These are phyloP conservation scores for Salmacisia buchloeana DNA, from an alignment of 1,284 basidiomycete genomes.

Conservation along the genomic window DNA sequence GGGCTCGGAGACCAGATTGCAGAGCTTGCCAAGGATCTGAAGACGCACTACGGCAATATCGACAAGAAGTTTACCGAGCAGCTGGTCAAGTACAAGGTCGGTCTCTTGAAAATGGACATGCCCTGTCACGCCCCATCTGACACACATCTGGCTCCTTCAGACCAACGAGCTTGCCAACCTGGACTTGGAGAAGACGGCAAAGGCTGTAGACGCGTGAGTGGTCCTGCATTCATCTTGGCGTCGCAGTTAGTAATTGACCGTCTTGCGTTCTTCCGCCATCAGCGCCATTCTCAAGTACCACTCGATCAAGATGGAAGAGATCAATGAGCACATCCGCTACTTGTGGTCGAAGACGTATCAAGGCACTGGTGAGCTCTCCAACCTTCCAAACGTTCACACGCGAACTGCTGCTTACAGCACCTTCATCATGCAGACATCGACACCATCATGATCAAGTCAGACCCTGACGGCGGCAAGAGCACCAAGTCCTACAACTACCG, in stretches of 20 bases:
- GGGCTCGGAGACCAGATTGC: conserved; percentile 37
- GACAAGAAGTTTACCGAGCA: conserved; percentile 81
- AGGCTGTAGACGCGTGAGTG: conserved; percentile 66
- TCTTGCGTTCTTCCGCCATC: background rate
- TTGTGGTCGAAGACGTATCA: conserved; percentile 99
- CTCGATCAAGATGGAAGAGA: conserved; percentile 98
- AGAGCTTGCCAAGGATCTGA: conserved; percentile 65
- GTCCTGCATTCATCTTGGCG: background rate
- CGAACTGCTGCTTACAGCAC: conserved; percentile 1
- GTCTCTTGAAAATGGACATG: background rate
- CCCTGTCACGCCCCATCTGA: background rate
- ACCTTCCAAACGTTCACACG: background rate
- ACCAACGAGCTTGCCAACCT: conserved; percentile 38
- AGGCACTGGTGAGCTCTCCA: conserved; percentile 62
- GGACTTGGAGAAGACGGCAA: conserved; percentile 85
- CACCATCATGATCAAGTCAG: conserved; percentile 89
- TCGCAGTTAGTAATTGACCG: conserved; percentile 42
- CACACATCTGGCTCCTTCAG: background rate
- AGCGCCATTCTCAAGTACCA: conserved; percentile 97
- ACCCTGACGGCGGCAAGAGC: conserved; percentile 64
- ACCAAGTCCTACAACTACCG: conserved; percentile 90
- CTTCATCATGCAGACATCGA: conserved; percentile 97
- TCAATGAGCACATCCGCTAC: conserved; percentile 70
- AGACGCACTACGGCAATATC: conserved; percentile 77
- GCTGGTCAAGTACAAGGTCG: conserved; percentile 78